These are phyloP conservation scores for Sechiopsis laciniata DNA, from an alignment of 306 rosid genomes.

Conservation along the genomic window DNA sequence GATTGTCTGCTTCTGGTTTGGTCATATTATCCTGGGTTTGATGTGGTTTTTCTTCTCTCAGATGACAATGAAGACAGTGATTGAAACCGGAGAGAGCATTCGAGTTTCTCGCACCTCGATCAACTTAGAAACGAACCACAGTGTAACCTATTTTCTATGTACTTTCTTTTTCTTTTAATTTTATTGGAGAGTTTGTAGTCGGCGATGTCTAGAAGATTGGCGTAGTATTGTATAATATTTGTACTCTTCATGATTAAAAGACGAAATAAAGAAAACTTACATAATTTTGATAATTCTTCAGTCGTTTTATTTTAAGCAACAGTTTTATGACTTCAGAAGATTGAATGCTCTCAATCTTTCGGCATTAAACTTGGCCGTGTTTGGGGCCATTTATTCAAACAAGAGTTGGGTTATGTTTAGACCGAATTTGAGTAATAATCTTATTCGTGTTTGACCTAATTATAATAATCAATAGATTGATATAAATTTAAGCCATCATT, in stretches of 20 bases:
- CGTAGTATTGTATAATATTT: conserved; percentile 5
- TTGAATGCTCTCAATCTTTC: not conserved
- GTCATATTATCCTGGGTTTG: not conserved
- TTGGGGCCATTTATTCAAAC: no score
- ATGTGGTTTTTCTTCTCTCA: conserved; percentile 26
- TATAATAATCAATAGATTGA: no score
- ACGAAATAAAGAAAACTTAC: not conserved
- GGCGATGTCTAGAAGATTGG: conserved; percentile 1
- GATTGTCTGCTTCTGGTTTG: not conserved
- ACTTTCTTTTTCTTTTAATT: no score
- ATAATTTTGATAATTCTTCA: not conserved
- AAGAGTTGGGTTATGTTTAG: no score
- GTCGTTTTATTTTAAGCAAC: not conserved
- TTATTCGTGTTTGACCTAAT: no score
- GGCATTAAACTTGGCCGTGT: not conserved
- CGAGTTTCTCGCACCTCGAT: conserved; percentile 16
- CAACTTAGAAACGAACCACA: not conserved
- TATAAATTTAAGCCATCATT: no score
- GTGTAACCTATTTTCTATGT: not conserved
- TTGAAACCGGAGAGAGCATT: conserved; percentile 23
- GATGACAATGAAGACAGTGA: conserved; percentile 63
- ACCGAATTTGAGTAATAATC: no score
- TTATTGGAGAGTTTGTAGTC: conserved; percentile 2
- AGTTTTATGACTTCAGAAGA: not conserved
- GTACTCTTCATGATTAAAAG: not conserved